phyloP scores from a whole-genome alignment of 176 grass and related monocot species.

The Dactylis glomerata region DNA sequence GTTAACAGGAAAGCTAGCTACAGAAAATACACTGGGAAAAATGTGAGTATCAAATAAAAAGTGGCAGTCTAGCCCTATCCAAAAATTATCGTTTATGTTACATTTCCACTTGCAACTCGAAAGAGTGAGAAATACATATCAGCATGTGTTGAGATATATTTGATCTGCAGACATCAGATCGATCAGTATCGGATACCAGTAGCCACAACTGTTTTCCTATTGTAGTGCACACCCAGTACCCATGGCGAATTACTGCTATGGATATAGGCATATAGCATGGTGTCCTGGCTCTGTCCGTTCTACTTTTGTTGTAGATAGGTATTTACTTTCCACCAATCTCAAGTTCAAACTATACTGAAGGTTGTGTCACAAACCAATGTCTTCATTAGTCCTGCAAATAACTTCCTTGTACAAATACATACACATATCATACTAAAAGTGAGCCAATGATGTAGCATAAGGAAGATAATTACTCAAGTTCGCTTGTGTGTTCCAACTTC shows the following conservation, averaged over 20 bases:
- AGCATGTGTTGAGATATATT: neutral
- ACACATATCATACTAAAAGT: neutral
- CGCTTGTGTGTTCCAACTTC: constrained; percentile 72
- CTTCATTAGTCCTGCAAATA: neutral
- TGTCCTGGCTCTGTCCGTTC: neutral
- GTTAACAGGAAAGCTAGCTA: neutral
- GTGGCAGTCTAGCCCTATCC: neutral
- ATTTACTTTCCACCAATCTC: neutral
- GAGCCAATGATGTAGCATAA: neutral
- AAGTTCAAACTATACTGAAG: neutral
- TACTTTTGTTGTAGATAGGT: neutral
- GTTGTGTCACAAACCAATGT: neutral
- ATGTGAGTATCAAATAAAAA: neutral
- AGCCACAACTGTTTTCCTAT: neutral
- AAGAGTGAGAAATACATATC: neutral
- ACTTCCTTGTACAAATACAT: neutral
- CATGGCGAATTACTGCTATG: neutral
- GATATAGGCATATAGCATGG: neutral
- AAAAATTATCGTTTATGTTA: neutral
- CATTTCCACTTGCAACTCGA: neutral
- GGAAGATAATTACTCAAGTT: constrained; percentile 53
- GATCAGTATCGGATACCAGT: neutral
- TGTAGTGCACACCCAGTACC: neutral
- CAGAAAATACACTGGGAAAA: neutral
- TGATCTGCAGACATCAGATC: neutral